Base-by-base conservation (phyloP, 78 protist genomes). In the Dictyostelium intermedium region DNA sequence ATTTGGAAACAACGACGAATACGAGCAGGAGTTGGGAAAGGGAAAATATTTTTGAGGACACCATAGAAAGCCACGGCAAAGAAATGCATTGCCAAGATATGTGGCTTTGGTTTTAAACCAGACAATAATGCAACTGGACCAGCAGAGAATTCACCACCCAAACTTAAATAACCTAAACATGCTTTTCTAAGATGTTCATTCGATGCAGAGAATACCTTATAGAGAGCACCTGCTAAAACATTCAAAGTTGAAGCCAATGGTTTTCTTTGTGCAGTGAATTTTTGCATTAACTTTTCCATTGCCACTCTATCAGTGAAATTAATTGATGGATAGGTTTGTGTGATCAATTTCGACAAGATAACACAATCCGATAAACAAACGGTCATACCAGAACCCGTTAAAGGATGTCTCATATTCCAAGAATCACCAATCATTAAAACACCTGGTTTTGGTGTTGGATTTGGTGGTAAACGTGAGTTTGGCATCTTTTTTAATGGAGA, bases 321-420 rank as follows among this genome's bases (percentile, higher is more conserved):
- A 20, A 56, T 56, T 0, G 66, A 16, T 56, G 66, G 66, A 20
- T 56, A 5, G 20, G 25, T 56, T 56, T 56, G 66, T 23, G 43
- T 73, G 16, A 93, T 18, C n/a, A 78, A 66, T 20, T 60, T 16
- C 1, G 91, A 37, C 3, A 91, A 6, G 18, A 60, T 74, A 8
- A 8, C 6, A 3, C 87, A 95, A 74, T 97, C 98, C 5, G 83
- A 10, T 43, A 97, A 27, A 30, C 91, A 95, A n/a, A 97, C 98
- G 2, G 97, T 86, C 98, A 97, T 97, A 66, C 98, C 98, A 11
- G 96, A 91, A 14, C 98, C 98, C 10, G 97, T 94, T 30, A 97
- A 78, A 18, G 98, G 98, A 80, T 97, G 98, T 37, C 98, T 77
- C 97, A 94, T 95, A 86, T 97, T 97, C 93, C 95, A 72, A 1